Conservation (phyloP, 2,329 filamentous ascomycete genomes). For the Elsinoe ampelina region DNA sequence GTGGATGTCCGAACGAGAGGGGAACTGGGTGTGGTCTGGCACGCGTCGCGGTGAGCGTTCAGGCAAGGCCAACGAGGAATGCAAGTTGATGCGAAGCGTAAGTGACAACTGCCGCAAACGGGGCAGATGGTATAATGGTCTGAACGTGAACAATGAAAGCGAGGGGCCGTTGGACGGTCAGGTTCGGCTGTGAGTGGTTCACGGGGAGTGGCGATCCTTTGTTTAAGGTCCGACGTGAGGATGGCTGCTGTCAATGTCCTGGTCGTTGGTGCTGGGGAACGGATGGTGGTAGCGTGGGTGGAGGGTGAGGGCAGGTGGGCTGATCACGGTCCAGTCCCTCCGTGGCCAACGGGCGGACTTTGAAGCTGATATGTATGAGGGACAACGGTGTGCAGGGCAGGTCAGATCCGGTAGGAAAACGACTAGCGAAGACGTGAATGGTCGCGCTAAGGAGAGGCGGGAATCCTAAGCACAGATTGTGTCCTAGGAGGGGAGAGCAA, state of each 20-base stretch:
- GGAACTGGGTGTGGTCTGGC: not conserved
- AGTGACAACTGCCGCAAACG: not conserved
- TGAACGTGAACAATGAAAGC: slow-evolving; percentile 14
- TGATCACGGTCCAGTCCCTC: slow-evolving; percentile 35
- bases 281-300: slow-evolving; percentile 29
- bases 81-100: not conserved
- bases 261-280: slow-evolving; percentile 27
- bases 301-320: slow-evolving; percentile 27
- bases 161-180: slow-evolving; percentile 16
- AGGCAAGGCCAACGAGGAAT: slow-evolving; percentile 13
- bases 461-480: slow-evolving; percentile 11
- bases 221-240: slow-evolving; percentile 40
- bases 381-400: slow-evolving; percentile 24
- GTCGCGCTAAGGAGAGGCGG: slow-evolving; percentile 12
- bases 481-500: not conserved
- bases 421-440: slow-evolving; percentile 14
- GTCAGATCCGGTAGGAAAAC: slow-evolving; percentile 13
- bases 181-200: slow-evolving; percentile 21
- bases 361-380: slow-evolving; percentile 36
- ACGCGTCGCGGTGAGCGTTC: slow-evolving; percentile 12
- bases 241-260: not conserved
- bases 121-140: slow-evolving; percentile 10
- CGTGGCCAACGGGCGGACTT: slow-evolving; percentile 21
- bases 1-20: not conserved
- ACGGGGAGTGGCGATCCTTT: slow-evolving; percentile 40